A percentile compares a stretch with the other conserved stretches of the same genome.
These are phyloP conservation scores for Dacryopinax primogenitus DNA, from an alignment of 768 basidiomycete species.

Conservation along the genomic window DNA sequence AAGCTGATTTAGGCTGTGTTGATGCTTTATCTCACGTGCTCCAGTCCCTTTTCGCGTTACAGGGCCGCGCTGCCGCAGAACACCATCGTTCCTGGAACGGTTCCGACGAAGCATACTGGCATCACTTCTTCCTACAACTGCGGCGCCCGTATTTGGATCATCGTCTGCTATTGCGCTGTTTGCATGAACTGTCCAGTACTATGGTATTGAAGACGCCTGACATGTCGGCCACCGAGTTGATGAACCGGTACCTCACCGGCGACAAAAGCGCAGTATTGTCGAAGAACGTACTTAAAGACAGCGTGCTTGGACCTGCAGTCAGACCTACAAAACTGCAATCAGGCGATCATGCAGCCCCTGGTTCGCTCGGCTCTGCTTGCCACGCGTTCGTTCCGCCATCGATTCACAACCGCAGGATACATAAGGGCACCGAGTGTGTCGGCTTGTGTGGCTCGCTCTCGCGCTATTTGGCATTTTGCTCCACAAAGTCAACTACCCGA, in stretches of 20 bases:
- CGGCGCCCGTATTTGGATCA: neutral
- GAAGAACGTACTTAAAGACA: too few species aligned
- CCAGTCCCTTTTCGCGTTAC: neutral
- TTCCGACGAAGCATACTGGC: neutral
- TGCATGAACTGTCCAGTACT: neutral
- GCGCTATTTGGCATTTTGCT: neutral
- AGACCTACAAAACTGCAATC: too few species aligned
- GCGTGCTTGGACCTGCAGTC: too few species aligned
- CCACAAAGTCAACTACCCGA: neutral
- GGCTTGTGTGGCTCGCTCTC: neutral
- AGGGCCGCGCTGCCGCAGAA: too few species aligned
- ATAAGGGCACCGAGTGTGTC: neutral
- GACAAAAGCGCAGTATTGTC: too few species aligned
- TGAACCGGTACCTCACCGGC: too few species aligned
- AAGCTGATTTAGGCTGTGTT: neutral
- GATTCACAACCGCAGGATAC: neutral
- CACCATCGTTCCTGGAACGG: neutral
- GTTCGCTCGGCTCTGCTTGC: neutral
- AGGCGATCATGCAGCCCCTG: neutral
- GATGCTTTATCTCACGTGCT: neutral
- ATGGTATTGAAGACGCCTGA: neutral
- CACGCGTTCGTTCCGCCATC: neutral
- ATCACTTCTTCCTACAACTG: neutral
- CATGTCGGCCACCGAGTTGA: neutral
- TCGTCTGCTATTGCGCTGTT: neutral